Conservation (phyloP, 805 yeast species). For the Metschnikowia reukaufii region DNA sequence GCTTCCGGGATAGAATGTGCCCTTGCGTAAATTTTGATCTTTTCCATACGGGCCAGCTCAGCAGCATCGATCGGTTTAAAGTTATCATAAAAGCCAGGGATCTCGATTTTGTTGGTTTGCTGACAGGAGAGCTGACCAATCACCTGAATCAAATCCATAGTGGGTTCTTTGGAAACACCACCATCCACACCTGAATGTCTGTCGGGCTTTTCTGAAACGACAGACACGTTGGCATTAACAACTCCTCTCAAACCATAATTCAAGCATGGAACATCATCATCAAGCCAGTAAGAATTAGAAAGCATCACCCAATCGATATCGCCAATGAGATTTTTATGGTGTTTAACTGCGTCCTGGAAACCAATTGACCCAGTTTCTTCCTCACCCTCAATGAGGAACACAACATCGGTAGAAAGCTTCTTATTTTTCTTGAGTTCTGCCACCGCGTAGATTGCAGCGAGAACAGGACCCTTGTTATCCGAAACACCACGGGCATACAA, state of each 20-base stretch:
- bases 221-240: constrained; percentile 70
- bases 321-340: constrained; percentile 56
- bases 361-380: constrained; percentile 94
- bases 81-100: constrained; percentile 74
- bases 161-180: constrained; percentile 85
- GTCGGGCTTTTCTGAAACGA: constrained; percentile 76
- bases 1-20: constrained; percentile 34
- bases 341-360: constrained; percentile 63
- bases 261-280: constrained; percentile 82
- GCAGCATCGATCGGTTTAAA: constrained; percentile 54
- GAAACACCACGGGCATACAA: constrained; percentile 90
- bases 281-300: constrained; percentile 93
- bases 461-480: constrained; percentile 91
- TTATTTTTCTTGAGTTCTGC: constrained; percentile 60
- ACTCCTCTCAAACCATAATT: constrained; percentile 95
- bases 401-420: constrained; percentile 66
- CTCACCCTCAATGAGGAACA: constrained; percentile 89
- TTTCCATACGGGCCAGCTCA: constrained; percentile 63
- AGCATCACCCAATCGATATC: constrained; percentile 83
- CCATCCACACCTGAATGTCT: constrained; percentile 97
- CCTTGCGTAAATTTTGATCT: constrained; percentile 44
- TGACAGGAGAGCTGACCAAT: constrained; percentile 61
- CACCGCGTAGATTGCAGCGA: constrained; percentile 85
- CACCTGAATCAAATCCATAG: constrained; percentile 76
- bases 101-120: constrained; percentile 42